Evolutionary conservation across 371 early-diverging fungal species (phyloP), one percentile per base, ranked within the genome.

Genomic region (Rhizopus microsporus): DNA sequence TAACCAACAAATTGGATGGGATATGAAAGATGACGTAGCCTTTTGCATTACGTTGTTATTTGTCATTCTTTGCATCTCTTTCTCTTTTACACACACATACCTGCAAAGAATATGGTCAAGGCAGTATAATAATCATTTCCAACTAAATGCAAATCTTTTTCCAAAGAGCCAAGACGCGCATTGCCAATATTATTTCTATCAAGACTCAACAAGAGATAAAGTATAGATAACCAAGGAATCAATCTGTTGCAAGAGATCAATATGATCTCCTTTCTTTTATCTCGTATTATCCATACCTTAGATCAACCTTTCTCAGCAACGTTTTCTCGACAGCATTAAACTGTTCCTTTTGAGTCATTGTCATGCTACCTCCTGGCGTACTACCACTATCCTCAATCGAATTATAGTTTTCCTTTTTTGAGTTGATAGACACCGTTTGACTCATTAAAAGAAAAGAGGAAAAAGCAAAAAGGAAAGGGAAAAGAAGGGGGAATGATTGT

Each of bases 141-240:
- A 4, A 50, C 54, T 2, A 77, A 31, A 46, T 68, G 43, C 38
- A 77, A 55, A 56, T 77, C 78, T 4, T 54, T 53, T 53, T 77
- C 78, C 9, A 74, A 44, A 3, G 67, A 38, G 4, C 78, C 75
- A 5, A 74, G 54, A n/a, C 71, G 54, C 5, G 78, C 78, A 62
- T 77, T 77, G 30, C 77, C 77, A 33, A 77, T 77, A 60, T 77
- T 77, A 33, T 71, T 71, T 44, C 77, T 65, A 59, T 76, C 77
- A 29, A 74, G 46, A 51, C 69, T 71, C 10, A 73, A 62, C 52
- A 76, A 51, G 16, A 76, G 42, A 39, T 76, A 76, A 5, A 76
- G 49, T 8, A 76, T n/a, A 7, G 77, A 57, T 7, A 76, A 52
- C 68, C 71, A 68, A 8, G 77, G 77, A 32, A 76, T 71, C 39